These are phyloP conservation scores for Clarireedia monteithiana DNA, from an alignment of 2,329 filamentous ascomycete species.

Conservation along the genomic window DNA sequence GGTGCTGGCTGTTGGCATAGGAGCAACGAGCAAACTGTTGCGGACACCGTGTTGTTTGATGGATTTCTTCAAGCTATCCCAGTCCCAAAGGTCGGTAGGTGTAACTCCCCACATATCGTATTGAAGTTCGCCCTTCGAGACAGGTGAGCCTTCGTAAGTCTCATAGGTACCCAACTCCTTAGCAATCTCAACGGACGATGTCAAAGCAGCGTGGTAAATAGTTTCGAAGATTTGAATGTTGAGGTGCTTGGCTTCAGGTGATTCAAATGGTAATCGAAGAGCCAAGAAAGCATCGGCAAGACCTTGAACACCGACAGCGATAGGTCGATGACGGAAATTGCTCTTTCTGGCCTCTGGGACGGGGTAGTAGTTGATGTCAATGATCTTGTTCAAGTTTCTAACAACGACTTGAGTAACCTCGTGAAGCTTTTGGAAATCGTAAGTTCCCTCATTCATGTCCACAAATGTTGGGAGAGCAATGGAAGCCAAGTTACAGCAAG, in stretches of 20 bases:
- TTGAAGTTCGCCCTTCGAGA: conserved; percentile 91
- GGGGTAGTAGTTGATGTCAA: conserved; percentile 98
- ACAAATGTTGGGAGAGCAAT: conserved; percentile 87
- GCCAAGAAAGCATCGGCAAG: conserved; percentile 97
- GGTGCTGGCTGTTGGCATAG: conserved; percentile 96
- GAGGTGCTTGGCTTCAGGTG: conserved; percentile 82
- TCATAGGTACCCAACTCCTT: conserved; percentile 77
- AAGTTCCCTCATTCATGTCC: conserved; percentile 74
- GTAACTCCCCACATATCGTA: conserved; percentile 98
- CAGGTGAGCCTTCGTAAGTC: conserved; percentile 87
- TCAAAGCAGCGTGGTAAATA: conserved; percentile 93
- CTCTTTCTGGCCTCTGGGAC: conserved; percentile 87
- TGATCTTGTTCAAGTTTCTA: conserved; percentile 95
- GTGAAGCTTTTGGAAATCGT: conserved; percentile 95
- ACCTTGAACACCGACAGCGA: conserved; percentile 95
- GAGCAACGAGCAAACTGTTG: conserved; percentile 90
- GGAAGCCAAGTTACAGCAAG: conserved; percentile 96
- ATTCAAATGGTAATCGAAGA: conserved; percentile 94
- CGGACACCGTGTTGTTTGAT: conserved; percentile 90
- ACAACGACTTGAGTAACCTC: conserved; percentile 89
- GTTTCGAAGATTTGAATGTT: conserved; percentile 99
- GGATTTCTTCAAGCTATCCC: conserved; percentile 78
- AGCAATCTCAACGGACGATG: conserved; percentile 79
- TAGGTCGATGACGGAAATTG: conserved; percentile 94
- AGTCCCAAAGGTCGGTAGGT: conserved; percentile 93